Base-by-base conservation (phyloP, 768 basidiomycete genomes). In the Calocera viscosa region DNA sequence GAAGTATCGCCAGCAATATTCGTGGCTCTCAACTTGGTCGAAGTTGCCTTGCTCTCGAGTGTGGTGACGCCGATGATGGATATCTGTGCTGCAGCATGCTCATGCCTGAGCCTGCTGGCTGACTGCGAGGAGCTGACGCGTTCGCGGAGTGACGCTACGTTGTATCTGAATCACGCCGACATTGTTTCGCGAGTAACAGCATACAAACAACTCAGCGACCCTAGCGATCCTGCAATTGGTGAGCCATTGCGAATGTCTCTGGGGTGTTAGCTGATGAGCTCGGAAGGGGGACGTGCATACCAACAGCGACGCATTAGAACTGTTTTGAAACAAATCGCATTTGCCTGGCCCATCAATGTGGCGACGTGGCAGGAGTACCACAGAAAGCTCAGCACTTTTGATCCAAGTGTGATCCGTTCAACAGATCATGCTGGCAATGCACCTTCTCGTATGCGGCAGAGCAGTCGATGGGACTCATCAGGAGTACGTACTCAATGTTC, bases 341-440 rank as follows among this genome's bases (percentile, higher is more conserved):
- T 82, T 32, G 84, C 87, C 16, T 82, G 83, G 33, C 82, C 85
- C 0, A 81, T 84, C n/a, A 84, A 90, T 65, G 78, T 88, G 24
- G 88, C 87, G 0, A 86, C 90, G 1, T 94, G 91, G 91, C 81
- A 87, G 69, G 91, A 93, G 72, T 87, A 84, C 68, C 53, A 28
- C 30, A 12, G 53, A 12, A 60, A 60, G 19, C 22, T 60, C 30
- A 60, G 19, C 8, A 64, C 63, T 16, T 65, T 65, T 64, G 19
- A 43, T 72, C 17, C 67, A 68, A 30, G 39, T 32, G 35, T 64
- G 0, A 64, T 33, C 17, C 60, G 60, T 28, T 63, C 34, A 7
- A 12, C 64, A 14, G 64, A 38, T 12, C 22, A 3, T 3, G 40
- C 64, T 5, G 28, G 8, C 22, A 24, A 11, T 26, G 40, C 40